Percentiles rank a stretch among this genome's conserved stretches.
These are phyloP conservation scores for Rhododendron henanense DNA, from an alignment of 148 eudicot genomes.

Conservation along the genomic window DNA sequence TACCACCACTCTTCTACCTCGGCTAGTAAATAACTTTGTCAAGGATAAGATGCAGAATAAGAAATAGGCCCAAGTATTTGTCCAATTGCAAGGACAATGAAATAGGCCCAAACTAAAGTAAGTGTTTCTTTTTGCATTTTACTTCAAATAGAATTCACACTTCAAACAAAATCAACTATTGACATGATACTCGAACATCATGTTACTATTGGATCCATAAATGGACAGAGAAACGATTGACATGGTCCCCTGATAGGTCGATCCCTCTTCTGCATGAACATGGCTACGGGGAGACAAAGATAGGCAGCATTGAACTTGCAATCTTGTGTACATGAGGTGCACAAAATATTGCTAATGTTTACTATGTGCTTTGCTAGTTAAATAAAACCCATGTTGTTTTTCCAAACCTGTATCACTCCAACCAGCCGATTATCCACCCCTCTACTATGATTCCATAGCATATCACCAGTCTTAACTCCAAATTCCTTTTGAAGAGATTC, in stretches of 20 bases:
- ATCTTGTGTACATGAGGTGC: background rate
- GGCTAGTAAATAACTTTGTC: background rate
- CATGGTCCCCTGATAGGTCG: background rate
- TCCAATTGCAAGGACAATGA: background rate
- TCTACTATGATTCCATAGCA: slow-evolving; percentile 89
- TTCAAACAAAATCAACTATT: background rate
- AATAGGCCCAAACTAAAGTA: background rate
- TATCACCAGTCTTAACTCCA: slow-evolving; percentile 91
- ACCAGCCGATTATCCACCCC: slow-evolving; percentile 79
- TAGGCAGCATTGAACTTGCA: background rate
- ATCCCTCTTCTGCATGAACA: background rate
- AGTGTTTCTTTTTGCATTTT: background rate
- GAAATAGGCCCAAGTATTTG: background rate
- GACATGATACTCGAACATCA: background rate
- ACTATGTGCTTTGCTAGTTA: background rate
- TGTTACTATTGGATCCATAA: background rate
- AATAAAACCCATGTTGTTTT: background rate
- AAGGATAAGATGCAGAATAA: background rate
- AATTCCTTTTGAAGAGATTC: slow-evolving; percentile 81
- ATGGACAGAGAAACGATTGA: background rate
- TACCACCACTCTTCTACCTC: background rate
- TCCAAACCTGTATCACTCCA: slow-evolving; percentile 75
- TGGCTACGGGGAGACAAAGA: background rate
- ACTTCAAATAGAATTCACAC: background rate
- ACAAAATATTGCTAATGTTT: background rate